Percentiles rank a stretch among this genome's conserved stretches.
Evolutionary conservation across 345 rosid species (phyloP).

Genomic region (Brassica nigra): DNA sequence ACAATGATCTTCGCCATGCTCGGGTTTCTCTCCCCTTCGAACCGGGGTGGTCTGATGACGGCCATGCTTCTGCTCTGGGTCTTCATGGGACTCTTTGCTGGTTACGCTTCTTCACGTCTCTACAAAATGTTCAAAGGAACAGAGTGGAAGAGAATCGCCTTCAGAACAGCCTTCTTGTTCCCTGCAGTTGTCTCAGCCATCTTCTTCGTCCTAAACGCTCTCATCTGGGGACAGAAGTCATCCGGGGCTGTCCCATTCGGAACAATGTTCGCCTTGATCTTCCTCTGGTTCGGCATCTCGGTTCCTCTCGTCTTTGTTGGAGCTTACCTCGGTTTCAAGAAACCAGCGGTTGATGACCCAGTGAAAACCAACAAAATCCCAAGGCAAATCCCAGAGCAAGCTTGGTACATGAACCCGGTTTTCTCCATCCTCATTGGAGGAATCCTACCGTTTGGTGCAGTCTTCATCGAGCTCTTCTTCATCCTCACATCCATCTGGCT

Average conservation of each 20-base stretch:
- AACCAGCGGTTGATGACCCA: constrained; percentile 74
- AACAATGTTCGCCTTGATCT: constrained; percentile 75
- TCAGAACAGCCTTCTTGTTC: constrained; percentile 71
- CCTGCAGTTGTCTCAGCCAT: constrained; percentile 67
- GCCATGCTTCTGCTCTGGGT: constrained; percentile 88
- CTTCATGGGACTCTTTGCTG: constrained; percentile 86
- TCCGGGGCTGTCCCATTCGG: constrained; percentile 90
- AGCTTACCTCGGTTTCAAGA: constrained; percentile 69
- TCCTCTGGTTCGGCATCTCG: constrained; percentile 85
- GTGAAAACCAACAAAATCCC: constrained; percentile 89
- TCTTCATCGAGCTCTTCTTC: constrained; percentile 86
- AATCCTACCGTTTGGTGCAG: constrained; percentile 90
- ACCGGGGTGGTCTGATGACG: constrained; percentile 89
- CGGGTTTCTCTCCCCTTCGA: constrained; percentile 85
- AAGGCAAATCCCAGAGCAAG: constrained; percentile 83
- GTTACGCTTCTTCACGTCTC: constrained; percentile 64
- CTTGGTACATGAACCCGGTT: constrained; percentile 87
- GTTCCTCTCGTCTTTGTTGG: constrained; percentile 81
- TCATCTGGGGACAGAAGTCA: constrained; percentile 88
- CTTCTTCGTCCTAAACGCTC: constrained; percentile 74
- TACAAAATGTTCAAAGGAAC: constrained; percentile 82
- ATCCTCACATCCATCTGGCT: constrained; percentile 92
- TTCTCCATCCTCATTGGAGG: constrained; percentile 83
- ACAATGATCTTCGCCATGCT: constrained; percentile 79
- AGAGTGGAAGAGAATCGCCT: constrained; percentile 75